phyloP scores from a whole-genome alignment of 2,329 filamentous ascomycete species.

The Talaromyces amestolkiae region DNA sequence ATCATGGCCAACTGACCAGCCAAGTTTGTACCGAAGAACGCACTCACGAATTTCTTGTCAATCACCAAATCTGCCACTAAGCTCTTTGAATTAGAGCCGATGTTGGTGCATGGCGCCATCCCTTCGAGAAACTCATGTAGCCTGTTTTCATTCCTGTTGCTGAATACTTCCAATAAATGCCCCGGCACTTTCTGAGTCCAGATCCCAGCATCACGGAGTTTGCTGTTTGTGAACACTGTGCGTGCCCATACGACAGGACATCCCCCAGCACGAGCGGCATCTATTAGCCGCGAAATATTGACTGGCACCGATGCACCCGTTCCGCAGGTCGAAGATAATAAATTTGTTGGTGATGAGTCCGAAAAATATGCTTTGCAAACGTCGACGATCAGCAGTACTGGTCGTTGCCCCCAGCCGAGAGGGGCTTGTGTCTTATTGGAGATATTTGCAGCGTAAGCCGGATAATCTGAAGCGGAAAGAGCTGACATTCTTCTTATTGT shows the following conservation, averaged over 20 bases:
- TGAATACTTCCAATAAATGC: background rate
- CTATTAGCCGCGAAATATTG: background rate
- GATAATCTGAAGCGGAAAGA: background rate
- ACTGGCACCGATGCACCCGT: background rate
- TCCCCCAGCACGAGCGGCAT: background rate
- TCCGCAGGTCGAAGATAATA: background rate
- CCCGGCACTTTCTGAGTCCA: background rate
- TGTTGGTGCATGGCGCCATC: background rate
- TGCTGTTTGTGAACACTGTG: background rate
- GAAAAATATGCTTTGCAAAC: background rate
- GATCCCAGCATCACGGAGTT: background rate
- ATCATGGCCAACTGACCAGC: background rate
- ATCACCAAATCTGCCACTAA: background rate
- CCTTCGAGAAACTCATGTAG: background rate
- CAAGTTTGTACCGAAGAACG: background rate
- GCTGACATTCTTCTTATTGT: background rate
- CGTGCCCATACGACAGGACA: background rate
- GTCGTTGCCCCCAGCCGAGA: background rate
- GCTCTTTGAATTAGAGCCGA: background rate
- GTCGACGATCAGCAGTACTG: background rate
- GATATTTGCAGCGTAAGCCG: constrained; percentile 2
- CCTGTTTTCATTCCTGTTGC: background rate
- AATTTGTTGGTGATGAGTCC: background rate
- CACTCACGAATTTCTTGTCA: background rate
- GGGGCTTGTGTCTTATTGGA: background rate